Conservation (phyloP, 2,329 filamentous ascomycete species). For the Scleromitrula shiraiana region DNA sequence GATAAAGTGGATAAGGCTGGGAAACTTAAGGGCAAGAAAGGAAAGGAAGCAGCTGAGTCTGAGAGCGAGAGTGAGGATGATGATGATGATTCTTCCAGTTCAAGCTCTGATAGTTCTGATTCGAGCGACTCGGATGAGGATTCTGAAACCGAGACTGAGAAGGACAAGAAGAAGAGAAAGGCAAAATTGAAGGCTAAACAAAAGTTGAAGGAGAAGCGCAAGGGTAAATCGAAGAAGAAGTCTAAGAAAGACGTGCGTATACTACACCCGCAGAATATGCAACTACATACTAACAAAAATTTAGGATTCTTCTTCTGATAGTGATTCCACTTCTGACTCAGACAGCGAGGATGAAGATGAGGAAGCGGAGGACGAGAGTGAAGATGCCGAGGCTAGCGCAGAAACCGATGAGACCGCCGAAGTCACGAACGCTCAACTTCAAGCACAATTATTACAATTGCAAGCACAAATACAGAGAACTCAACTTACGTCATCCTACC, state of each 20-base stretch:
- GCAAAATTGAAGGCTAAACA: constrained; percentile 31
- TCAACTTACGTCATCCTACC: constrained; percentile 15
- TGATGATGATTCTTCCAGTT: neutral
- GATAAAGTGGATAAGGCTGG: constrained; percentile 15
- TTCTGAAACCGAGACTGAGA: constrained; percentile 27
- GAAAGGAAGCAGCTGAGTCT: constrained; percentile 5
- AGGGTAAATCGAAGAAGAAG: constrained; percentile 35
- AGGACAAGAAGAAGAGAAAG: constrained; percentile 31
- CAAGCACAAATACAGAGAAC: constrained; percentile 12
- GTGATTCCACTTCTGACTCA: constrained; percentile 27
- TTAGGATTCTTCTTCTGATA: constrained; percentile 24
- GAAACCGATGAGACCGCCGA: constrained; percentile 10
- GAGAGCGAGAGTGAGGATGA: constrained; percentile 13
- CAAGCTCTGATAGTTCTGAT: constrained; percentile 1
- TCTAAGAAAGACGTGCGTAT: constrained; percentile 29
- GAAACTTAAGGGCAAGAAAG: constrained; percentile 7
- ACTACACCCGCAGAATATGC: constrained; percentile 1
- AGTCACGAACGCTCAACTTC: constrained; percentile 14
- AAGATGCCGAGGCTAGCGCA: constrained; percentile 11
- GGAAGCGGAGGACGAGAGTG: constrained; percentile 9
- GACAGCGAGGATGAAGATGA: constrained; percentile 19
- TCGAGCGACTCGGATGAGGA: constrained; percentile 19
- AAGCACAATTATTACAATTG: constrained; percentile 23
- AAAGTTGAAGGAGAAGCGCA: constrained; percentile 29
- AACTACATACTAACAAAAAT: constrained; percentile 10